These are phyloP conservation scores for Pichia inconspicua DNA, from an alignment of 1,139 yeast genomes.

Conservation along the genomic window DNA sequence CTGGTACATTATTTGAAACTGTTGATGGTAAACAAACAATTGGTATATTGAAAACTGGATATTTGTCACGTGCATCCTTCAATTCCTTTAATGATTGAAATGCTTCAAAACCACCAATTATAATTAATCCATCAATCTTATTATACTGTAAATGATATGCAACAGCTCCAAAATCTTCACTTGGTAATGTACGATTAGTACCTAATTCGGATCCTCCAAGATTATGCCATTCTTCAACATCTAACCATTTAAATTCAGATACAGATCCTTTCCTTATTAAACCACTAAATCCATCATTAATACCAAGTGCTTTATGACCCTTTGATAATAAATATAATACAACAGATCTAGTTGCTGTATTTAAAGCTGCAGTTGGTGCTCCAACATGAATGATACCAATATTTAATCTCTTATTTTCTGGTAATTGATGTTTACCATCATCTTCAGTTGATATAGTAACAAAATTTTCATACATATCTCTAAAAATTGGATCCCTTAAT, in stretches of 20 bases:
- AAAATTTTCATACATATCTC: slow-evolving; percentile 68
- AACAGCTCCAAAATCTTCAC: slow-evolving; percentile 73
- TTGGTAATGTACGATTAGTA: slow-evolving; percentile 82
- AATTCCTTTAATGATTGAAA: slow-evolving; percentile 76
- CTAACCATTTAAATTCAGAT: slow-evolving; percentile 70
- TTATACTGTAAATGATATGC: slow-evolving; percentile 87
- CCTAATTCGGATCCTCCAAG: slow-evolving; percentile 94
- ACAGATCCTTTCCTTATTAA: slow-evolving; percentile 74
- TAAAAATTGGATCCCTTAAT: slow-evolving; percentile 79
- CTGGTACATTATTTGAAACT: slow-evolving; percentile 96
- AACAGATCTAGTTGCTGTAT: slow-evolving; percentile 86
- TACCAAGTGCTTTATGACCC: slow-evolving; percentile 84
- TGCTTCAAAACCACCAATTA: slow-evolving; percentile 95
- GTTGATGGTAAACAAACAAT: slow-evolving; percentile 93
- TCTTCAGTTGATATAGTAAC: slow-evolving; percentile 66
- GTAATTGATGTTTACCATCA: slow-evolving; percentile 40
- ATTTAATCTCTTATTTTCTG: slow-evolving; percentile 44
- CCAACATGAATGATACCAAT: slow-evolving; percentile 88
- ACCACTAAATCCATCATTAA: slow-evolving; percentile 91
- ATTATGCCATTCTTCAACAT: slow-evolving; percentile 84
- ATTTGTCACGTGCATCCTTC: slow-evolving; percentile 59
- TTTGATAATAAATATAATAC: slow-evolving; percentile 84
- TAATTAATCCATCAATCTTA: slow-evolving; percentile 73
- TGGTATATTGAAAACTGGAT: slow-evolving; percentile 90
- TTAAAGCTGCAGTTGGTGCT: slow-evolving; percentile 96